Evolutionary conservation across 2,329 filamentous ascomycete genomes (phyloP).

Genomic region (Xylariales sp.): DNA sequence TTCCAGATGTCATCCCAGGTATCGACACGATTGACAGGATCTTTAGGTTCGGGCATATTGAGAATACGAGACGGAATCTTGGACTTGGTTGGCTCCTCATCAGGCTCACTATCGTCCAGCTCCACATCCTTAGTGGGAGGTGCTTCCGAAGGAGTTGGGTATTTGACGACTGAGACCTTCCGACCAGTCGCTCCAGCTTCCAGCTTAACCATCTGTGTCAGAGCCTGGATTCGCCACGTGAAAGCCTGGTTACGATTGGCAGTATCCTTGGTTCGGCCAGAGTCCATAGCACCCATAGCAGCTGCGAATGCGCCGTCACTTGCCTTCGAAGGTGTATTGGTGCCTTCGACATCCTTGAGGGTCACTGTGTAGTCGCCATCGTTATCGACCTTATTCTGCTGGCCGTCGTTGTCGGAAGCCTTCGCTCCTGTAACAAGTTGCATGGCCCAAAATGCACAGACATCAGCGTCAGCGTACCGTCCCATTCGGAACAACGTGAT

Average conservation of each 20-base stretch:
- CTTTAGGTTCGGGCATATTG: background rate
- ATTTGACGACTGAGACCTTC: conserved; percentile 38
- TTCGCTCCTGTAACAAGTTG: conserved; percentile 34
- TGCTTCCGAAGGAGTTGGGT: conserved; percentile 23
- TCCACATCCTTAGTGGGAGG: conserved; percentile 14
- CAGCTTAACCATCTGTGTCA: conserved; percentile 39
- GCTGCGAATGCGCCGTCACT: conserved; percentile 17
- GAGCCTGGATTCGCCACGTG: conserved; percentile 42
- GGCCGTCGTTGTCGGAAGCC: conserved; percentile 31
- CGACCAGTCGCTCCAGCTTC: conserved; percentile 39
- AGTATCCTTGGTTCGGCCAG: conserved; percentile 19
- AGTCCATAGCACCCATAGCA: conserved; percentile 19
- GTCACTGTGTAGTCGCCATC: conserved; percentile 44
- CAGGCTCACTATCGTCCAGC: background rate
- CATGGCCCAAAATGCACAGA: conserved; percentile 60
- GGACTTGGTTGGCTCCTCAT: background rate
- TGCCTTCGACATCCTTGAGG: conserved; percentile 24
- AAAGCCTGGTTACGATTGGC: conserved; percentile 35
- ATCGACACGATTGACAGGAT: background rate
- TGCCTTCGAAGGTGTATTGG: conserved; percentile 11
- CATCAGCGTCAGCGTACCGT: conserved; percentile 69
- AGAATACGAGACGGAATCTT: conserved; percentile 3
- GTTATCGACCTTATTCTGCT: conserved; percentile 34
- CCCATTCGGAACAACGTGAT: conserved; percentile 67
- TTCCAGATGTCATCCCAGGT: conserved; percentile 19